phyloP scores from a whole-genome alignment of 805 yeast species.

The Saccharomyces eubayanus region DNA sequence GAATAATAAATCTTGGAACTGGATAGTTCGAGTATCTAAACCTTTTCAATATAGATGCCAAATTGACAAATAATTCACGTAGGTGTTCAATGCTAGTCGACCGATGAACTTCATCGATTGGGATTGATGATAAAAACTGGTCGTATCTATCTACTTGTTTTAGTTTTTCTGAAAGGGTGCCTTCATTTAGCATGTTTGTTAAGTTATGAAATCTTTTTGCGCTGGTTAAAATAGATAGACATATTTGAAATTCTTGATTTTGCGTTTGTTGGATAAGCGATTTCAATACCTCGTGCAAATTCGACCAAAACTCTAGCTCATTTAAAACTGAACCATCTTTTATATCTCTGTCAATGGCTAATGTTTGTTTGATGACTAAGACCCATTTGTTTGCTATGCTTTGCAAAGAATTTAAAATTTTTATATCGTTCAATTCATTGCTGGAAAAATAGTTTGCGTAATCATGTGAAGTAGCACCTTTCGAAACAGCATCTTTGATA shows the following conservation, averaged over 20 bases:
- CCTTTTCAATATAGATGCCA: conserved; percentile 59
- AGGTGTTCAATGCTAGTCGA: conserved; percentile 40
- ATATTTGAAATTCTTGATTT: conserved; percentile 43
- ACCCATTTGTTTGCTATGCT: conserved; percentile 67
- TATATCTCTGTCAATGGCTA: conserved; percentile 37
- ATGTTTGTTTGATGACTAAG: conserved; percentile 48
- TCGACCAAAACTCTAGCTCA: conserved; percentile 72
- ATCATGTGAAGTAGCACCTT: conserved; percentile 26
- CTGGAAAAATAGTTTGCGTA: conserved; percentile 29
- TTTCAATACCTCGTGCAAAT: conserved; percentile 53
- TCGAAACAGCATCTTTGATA: conserved; percentile 35
- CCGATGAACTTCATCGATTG: conserved; percentile 49
- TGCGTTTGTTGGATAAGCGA: conserved; percentile 51
- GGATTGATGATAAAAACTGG: conserved; percentile 60
- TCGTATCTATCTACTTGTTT: conserved; percentile 47
- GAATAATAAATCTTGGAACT: conserved; percentile 47
- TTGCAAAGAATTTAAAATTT: conserved; percentile 62
- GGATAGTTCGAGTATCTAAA: conserved; percentile 57
- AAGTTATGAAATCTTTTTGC: conserved; percentile 79
- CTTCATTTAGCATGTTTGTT: conserved; percentile 61
- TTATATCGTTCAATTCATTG: conserved; percentile 39
- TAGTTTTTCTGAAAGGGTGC: conserved; percentile 52
- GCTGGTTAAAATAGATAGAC: conserved; percentile 51
- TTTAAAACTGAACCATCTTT: conserved; percentile 49
- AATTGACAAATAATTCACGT: conserved; percentile 35